phyloP scores from a whole-genome alignment of 23 red algal genomes.

The Gracilaria domingensis region DNA sequence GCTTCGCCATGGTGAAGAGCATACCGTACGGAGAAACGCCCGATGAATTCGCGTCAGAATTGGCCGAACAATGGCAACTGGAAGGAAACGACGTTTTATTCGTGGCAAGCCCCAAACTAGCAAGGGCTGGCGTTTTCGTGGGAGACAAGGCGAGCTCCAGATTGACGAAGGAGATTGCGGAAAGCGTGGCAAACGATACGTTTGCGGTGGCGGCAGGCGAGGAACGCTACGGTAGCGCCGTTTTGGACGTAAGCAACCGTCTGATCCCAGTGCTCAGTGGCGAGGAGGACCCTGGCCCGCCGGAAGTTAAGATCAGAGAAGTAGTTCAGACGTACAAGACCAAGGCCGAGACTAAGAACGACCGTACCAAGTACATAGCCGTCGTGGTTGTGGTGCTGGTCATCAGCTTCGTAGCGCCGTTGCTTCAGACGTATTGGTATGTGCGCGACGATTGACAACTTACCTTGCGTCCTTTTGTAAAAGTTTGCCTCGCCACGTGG shows the following conservation, averaged over 20 bases:
- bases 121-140: slow-evolving; percentile 62
- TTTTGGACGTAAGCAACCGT: slow-evolving; percentile 75
- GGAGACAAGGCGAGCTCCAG: slow-evolving; percentile 10
- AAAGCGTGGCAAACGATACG: slow-evolving; percentile 74
- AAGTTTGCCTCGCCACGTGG: not conserved
- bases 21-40: slow-evolving; percentile 56
- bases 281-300: slow-evolving; percentile 69
- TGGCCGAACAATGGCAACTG: slow-evolving; percentile 25
- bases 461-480: too few relatives aligned
- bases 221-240: slow-evolving; percentile 57
- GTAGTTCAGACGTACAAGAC: slow-evolving; percentile 62
- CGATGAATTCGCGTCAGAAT: slow-evolving; percentile 55
- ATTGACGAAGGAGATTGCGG: slow-evolving; percentile 36
- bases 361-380: slow-evolving; percentile 64
- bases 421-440: slow-evolving; percentile 81
- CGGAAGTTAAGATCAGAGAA: slow-evolving; percentile 38
- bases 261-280: slow-evolving; percentile 65
- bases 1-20: slow-evolving; percentile 32
- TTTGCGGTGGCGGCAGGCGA: slow-evolving; percentile 56
- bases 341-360: slow-evolving; percentile 70
- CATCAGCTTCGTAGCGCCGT: slow-evolving; percentile 74
- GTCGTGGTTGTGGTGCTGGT: slow-evolving; percentile 72
- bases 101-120: slow-evolving; percentile 65
- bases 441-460: slow-evolving; percentile 26
- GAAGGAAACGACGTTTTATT: slow-evolving; percentile 48